Evolutionary conservation across 345 rosid genomes (phyloP).

Genomic region (Clausena lansium): DNA sequence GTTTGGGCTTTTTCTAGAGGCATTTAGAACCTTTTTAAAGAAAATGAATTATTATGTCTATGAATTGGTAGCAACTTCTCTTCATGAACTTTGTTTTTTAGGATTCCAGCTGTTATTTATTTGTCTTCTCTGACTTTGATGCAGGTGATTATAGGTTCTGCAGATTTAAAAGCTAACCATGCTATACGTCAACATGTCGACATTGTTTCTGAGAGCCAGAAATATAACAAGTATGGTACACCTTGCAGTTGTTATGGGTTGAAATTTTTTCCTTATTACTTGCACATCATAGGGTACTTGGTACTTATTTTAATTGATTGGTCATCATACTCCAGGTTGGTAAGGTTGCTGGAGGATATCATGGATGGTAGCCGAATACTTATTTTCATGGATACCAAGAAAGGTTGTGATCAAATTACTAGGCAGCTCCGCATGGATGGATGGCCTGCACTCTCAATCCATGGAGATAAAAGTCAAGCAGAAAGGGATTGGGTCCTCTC

Average conservation of each 20-base stretch:
- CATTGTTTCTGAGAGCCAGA: slow-evolving; percentile 85
- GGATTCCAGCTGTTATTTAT: slow-evolving; percentile 7
- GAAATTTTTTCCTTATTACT: not conserved
- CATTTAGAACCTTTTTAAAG: slow-evolving; percentile 2
- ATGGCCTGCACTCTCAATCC: slow-evolving; percentile 99
- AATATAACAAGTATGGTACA: slow-evolving; percentile 76
- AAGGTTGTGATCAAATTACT: slow-evolving; percentile 96
- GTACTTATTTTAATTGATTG: not conserved
- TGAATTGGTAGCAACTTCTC: not conserved
- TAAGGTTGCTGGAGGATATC: slow-evolving; percentile 93
- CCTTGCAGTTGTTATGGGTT: not conserved
- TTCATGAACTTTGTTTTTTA: not conserved
- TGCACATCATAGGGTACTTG: not conserved
- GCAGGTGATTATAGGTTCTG: slow-evolving; percentile 92
- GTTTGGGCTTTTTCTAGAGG: not conserved
- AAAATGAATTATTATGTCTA: not conserved
- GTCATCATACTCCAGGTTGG: slow-evolving; percentile 54
- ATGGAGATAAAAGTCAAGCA: slow-evolving; percentile 99
- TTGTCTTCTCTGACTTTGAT: slow-evolving; percentile 3
- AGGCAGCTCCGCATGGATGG: slow-evolving; percentile 99
- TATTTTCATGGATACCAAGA: slow-evolving; percentile 95
- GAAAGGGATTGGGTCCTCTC: slow-evolving; percentile 99
- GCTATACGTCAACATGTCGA: slow-evolving; percentile 93
- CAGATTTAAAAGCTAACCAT: slow-evolving; percentile 93
- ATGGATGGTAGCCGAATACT: slow-evolving; percentile 99